Evolutionary conservation across 2,329 filamentous ascomycete species (phyloP).

Genomic region (Beauveria varroae): DNA sequence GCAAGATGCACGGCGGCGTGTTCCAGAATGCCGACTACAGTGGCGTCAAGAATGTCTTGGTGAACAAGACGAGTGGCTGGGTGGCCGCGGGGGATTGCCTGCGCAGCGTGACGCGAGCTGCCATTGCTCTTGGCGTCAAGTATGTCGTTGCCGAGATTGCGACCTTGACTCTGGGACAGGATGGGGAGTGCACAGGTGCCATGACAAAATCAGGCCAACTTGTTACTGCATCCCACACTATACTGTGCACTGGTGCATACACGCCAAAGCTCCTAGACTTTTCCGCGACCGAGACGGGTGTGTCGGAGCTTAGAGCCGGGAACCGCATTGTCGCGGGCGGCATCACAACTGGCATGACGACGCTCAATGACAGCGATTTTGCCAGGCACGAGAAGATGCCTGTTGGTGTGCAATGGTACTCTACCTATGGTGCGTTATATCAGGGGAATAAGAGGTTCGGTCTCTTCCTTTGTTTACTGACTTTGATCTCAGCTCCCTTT

Average conservation of each 20-base stretch:
- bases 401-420: conserved; percentile 35
- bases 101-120: conserved; percentile 43
- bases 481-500: conserved; percentile 37
- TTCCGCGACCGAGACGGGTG: conserved; percentile 40
- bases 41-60: conserved; percentile 49
- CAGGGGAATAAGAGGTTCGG: too few relatives aligned
- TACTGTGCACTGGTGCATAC: conserved; percentile 51
- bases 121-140: conserved; percentile 48
- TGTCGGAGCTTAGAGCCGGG: conserved; percentile 41
- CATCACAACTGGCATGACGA: conserved; percentile 50
- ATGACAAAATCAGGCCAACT: conserved; percentile 34
- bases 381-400: conserved; percentile 42
- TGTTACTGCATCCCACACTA: conserved; percentile 40
- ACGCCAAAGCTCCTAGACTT: conserved; percentile 48
- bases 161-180: conserved; percentile 37
- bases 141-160: conserved; percentile 48
- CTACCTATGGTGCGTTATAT: conserved; percentile 22
- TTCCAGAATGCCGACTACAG: conserved; percentile 54
- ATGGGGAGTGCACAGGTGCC: conserved; percentile 41
- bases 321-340: conserved; percentile 50
- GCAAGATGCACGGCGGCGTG: conserved; percentile 47
- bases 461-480: conserved; percentile 19
- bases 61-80: conserved; percentile 57
- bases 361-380: conserved; percentile 40
- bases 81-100: conserved; percentile 54